Base-by-base conservation (phyloP, 306 rosid genomes). In the Ormosia semicastrata region DNA sequence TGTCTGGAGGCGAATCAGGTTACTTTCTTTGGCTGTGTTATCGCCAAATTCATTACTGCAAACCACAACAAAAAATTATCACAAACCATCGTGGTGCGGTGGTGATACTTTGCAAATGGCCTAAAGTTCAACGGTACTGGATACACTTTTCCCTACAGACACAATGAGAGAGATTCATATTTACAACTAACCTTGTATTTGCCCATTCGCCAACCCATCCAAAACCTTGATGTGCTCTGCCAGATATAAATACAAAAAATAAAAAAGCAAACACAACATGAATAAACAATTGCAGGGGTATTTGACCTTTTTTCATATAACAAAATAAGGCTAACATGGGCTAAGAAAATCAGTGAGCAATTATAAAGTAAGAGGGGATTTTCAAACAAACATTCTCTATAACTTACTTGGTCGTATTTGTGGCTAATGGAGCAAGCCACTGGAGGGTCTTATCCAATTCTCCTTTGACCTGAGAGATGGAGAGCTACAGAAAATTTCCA, bases 171-270 rank as follows among this genome's bases (percentile, higher is more conserved):
- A 24, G 24, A 24, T 24, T 24, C 24, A 24, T 24, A 24, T 24
- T 24, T 24, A 24, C 24, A 24, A 85, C 89, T 37, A 36, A 93
- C 99, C 98, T 80, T 76, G 89, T 78, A 12, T 87, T 89, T 64
- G 99, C 99, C 99, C 99, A 96, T 89, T 96, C 98, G 7, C 98
- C 99, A 77, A 96, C 89, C 94, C 99, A 90, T 66, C 99, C 99
- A 81, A 92, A 96, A 49, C 97, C 93, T 87, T 94, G 98, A 83
- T 92, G 94, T 78, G 88, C 97, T 81, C 99, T 94, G 97, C 73
- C 74, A 86, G 11, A 72, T 71, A 54, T 44, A 3, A 73, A 72
- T 7, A 7, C 8, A 67, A 40, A 1, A 1, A 1, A 2, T 10
- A 9, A 10, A 47, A 11, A 47, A 47, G 15, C 33, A 41, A 39